Conservation (phyloP, 495 filamentous ascomycete genomes). For the Polyplosphaeria fusca region DNA sequence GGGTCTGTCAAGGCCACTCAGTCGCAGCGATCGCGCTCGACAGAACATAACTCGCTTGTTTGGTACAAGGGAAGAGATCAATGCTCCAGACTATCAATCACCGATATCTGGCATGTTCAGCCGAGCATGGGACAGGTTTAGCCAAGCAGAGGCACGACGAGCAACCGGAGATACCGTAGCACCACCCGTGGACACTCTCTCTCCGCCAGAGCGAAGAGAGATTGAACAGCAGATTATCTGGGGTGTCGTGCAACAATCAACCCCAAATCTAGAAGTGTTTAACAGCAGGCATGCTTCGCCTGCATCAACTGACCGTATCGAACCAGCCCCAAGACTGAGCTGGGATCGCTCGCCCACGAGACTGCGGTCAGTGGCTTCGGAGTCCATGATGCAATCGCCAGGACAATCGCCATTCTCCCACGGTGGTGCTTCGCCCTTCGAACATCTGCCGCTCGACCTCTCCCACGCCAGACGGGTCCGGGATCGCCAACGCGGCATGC, state of each 20-base stretch:
- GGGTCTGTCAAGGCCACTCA: neutral
- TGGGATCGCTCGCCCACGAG: too few relatives aligned
- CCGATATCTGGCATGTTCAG: conserved; percentile 43
- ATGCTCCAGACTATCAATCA: conserved; percentile 43
- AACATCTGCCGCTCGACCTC: too few relatives aligned
- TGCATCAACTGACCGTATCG: too few relatives aligned
- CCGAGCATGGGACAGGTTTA: conserved; percentile 38
- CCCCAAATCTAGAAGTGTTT: too few relatives aligned
- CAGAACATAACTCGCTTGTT: conserved; percentile 41
- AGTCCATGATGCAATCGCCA: too few relatives aligned
- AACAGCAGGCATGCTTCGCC: too few relatives aligned
- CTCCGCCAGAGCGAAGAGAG: neutral
- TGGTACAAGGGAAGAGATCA: conserved; percentile 44
- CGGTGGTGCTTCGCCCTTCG: too few relatives aligned
- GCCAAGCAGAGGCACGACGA: conserved; percentile 38
- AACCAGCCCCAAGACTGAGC: too few relatives aligned
- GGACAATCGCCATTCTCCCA: too few relatives aligned
- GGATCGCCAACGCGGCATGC: too few relatives aligned
- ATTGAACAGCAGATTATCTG: conserved; percentile 16
- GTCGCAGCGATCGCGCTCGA: conserved; percentile 4
- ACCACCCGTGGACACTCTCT: neutral
- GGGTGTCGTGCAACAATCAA: conserved; percentile 10
- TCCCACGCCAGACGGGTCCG: too few relatives aligned
- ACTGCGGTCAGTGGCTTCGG: too few relatives aligned
- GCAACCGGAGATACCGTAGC: neutral